Conservation (phyloP, 2,329 filamentous ascomycete genomes). For the Fusarium sp. region DNA sequence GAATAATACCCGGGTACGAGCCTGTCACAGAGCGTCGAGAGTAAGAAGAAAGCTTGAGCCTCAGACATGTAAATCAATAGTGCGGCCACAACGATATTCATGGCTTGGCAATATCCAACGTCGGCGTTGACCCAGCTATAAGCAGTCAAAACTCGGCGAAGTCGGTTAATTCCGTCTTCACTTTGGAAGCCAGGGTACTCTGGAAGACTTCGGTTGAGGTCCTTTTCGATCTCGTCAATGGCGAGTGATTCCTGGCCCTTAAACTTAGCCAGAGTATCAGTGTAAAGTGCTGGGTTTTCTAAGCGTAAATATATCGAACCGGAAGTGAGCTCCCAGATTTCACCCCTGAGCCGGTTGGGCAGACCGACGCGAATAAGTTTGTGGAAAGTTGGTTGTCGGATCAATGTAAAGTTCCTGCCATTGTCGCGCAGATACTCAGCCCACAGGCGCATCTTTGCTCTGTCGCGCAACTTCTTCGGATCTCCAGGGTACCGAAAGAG, state of each 20-base stretch:
- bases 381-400: constrained; percentile 96
- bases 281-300: constrained; percentile 84
- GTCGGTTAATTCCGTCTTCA: constrained; percentile 89
- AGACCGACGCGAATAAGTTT: constrained; percentile 96
- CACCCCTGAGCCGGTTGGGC: constrained; percentile 90
- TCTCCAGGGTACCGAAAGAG: constrained; percentile 95
- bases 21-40: constrained; percentile 91
- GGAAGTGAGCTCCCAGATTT: constrained; percentile 95
- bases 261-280: constrained; percentile 85
- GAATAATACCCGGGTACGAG: constrained; percentile 97
- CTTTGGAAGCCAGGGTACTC: constrained; percentile 98
- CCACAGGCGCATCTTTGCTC: constrained; percentile 98
- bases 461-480: constrained; percentile 89
- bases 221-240: constrained; percentile 99
- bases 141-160: constrained; percentile 91
- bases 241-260: constrained; percentile 89
- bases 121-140: constrained; percentile 98
- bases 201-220: constrained; percentile 93
- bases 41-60: constrained; percentile 91
- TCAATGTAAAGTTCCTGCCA: constrained; percentile 88
- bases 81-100: constrained; percentile 99
- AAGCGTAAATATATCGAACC: constrained; percentile 90
- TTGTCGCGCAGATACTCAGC: constrained; percentile 96
- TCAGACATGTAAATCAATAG: constrained; percentile 99
- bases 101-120: constrained; percentile 98